Base-by-base conservation (phyloP, 2,329 filamentous ascomycete genomes). In the Phialophora chinensis region DNA sequence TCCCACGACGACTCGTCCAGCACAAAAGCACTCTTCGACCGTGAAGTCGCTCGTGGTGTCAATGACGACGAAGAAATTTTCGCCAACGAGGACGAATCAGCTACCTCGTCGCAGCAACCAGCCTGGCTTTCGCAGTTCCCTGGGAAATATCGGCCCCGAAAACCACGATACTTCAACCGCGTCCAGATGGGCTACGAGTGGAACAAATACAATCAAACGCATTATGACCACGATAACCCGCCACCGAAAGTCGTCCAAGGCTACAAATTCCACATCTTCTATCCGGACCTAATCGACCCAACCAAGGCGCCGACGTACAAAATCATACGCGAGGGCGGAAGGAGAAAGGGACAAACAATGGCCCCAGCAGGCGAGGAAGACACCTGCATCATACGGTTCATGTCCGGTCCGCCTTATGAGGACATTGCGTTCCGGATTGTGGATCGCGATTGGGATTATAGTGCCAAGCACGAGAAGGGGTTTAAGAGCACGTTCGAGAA, bases 201-300 rank as follows among this genome's bases (percentile, higher is more conserved):
- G 95, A 99, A 99, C 84, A 99, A 99, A 80, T 99, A 99, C 85
- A 99, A 99, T 76, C 95, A 99, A 80, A 99, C 95, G 12, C 95
- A 99, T 80, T 99, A 99, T 81, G 95, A 98, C 78, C 92, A 97
- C 78, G 94, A 98, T 76, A 97, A 98, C 75, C 95, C 95, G 1
- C 95, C 95, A 1, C 95, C 95, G 29, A 97, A 97, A 80, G 94
- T 99, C 6, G 95, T 99, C 11, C 95, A 99, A 78, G 95, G 95
- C 64, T 99, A 99, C 84, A 97, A 96, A 78, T 99, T 99, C 85
- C 98, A 99, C 81, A 94, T 99, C 60, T 99, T 99, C 80, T 99
- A 99, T 76, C 95, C 95, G 0, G 95, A 99, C 73, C 87, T 99
- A 35, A 92, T 98, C 74, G 93, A 98, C 82, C 96, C 94, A 80